These are phyloP conservation scores for Didymella pomorum DNA, from an alignment of 2,329 filamentous ascomycete species.

Conservation along the genomic window DNA sequence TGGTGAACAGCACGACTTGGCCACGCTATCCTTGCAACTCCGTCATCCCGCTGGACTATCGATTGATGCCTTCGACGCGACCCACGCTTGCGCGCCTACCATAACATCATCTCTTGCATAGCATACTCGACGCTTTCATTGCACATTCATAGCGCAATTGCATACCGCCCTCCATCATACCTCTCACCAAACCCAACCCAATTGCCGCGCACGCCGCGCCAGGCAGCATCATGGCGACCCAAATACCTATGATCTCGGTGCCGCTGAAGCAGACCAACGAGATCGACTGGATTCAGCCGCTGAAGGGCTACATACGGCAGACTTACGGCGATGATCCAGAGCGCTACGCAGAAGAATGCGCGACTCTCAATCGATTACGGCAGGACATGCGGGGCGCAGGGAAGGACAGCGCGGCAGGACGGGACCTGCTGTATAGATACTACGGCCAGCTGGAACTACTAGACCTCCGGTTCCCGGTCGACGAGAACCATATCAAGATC, in stretches of 20 bases:
- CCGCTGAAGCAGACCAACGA: conserved; percentile 94
- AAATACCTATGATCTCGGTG: conserved; percentile 92
- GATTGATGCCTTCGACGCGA: conserved; percentile 21
- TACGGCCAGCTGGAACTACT: conserved; percentile 96
- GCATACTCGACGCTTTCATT: not conserved
- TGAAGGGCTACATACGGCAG: conserved; percentile 91
- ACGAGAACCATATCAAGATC: conserved; percentile 99
- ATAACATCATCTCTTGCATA: conserved; percentile 8
- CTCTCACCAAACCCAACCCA: conserved; percentile 29
- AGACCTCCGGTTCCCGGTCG: conserved; percentile 93
- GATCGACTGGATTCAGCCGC: conserved; percentile 93
- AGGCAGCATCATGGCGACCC: conserved; percentile 44
- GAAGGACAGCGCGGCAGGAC: conserved; percentile 91
- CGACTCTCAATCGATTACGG: conserved; percentile 88
- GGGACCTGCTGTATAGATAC: conserved; percentile 94
- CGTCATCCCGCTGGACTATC: conserved; percentile 38
- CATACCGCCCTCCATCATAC: conserved; percentile 18
- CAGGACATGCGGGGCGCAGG: conserved; percentile 99
- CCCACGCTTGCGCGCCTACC: conserved; percentile 14
- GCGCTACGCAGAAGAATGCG: conserved; percentile 93
- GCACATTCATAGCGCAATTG: not conserved
- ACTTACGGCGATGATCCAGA: conserved; percentile 98
- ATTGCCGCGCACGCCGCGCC: conserved; percentile 22
- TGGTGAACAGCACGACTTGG: conserved; percentile 23
- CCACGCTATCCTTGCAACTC: conserved; percentile 25